Base-by-base conservation (phyloP, 805 yeast genomes). In the Monosporozyma solicola region DNA sequence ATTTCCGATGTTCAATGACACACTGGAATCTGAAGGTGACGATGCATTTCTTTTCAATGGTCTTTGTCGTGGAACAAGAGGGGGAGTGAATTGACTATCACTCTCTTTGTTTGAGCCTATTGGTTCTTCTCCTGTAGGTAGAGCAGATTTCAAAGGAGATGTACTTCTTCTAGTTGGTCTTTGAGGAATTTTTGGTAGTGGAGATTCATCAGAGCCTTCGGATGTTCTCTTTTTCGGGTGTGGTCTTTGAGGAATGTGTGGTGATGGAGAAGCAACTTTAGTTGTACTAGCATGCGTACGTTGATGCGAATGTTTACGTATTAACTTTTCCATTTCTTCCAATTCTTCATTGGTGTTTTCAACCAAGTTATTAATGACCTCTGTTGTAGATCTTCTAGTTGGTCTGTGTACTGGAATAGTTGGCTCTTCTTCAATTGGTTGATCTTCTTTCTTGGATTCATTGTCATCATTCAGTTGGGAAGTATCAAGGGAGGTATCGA, bases 291-390 rank as follows among this genome's bases (percentile, higher is more conserved):
- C 25, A 46, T 16, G 27, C 9, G 29, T 20, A 33, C 8, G 20
- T 13, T 10, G 41, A 20, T 48, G 47, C 5, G 49, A 47, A 43
- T 50, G 52, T 20, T 39, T 51, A 24, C 27, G 27, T 4, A 53
- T 41, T 35, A 57, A 33, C 8, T 48, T 44, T 35, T 56, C 54
- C 46, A 57, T 52, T 22, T 59, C 58, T 32, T 54, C 44, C 20
- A 57, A 45, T 47, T 57, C 56, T 16, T 54, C 50, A 33, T 49
- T 51, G 0, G 61, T 53, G 32, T 54, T 47, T 8, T 54, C 44
- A 3, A 55, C 49, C 8, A 53, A 37, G 6, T 41, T 48, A 37
- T 56, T 47, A 10, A 58, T 27, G 29, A 33, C 47, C 20, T 60
- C 58, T 5, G 57, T 55, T 2, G 62, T 52, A 32, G 56, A 49